phyloP scores from a whole-genome alignment of 1,284 basidiomycete genomes.

The Trametes pubescens region DNA sequence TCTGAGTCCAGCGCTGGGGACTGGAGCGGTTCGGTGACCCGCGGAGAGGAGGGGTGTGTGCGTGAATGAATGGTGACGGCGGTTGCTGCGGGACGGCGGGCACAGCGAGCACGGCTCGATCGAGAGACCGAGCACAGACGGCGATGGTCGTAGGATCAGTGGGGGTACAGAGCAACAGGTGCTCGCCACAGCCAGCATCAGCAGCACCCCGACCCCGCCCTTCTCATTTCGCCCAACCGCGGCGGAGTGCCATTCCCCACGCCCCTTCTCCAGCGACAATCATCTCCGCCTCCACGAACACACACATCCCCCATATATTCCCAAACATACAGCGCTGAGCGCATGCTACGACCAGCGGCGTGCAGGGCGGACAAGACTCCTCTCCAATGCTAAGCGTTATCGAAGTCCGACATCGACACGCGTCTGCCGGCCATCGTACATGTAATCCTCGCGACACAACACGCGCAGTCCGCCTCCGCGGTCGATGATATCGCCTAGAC shows the following conservation, averaged over 20 bases:
- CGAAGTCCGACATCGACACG: constrained; percentile 30
- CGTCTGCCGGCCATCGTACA: constrained; percentile 14
- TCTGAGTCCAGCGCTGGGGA: constrained; percentile 56
- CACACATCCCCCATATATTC: background rate
- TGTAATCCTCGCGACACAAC: constrained; percentile 10
- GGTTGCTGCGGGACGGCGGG: constrained; percentile 24
- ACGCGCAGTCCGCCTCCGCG: constrained; percentile 2
- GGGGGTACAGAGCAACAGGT: constrained; percentile 10
- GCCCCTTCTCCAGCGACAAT: constrained; percentile 17
- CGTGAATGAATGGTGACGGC: constrained; percentile 75
- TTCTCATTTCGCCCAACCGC: background rate
- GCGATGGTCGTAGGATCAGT: constrained; percentile 37
- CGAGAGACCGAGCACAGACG: constrained; percentile 17
- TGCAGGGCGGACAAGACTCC: constrained; percentile 10
- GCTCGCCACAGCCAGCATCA: constrained; percentile 3
- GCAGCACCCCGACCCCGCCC: constrained; percentile 1
- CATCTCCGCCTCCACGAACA: background rate
- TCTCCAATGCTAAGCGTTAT: constrained; percentile 30
- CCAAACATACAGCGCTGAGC: background rate
- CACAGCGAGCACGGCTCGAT: constrained; percentile 30
- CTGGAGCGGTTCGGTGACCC: constrained; percentile 56
- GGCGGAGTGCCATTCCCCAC: constrained; percentile 14
- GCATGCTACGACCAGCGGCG: background rate
- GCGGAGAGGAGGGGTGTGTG: constrained; percentile 60
- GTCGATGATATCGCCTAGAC: background rate